Conservation (phyloP, 768 basidiomycete genomes). For the Scleroderma bovista region DNA sequence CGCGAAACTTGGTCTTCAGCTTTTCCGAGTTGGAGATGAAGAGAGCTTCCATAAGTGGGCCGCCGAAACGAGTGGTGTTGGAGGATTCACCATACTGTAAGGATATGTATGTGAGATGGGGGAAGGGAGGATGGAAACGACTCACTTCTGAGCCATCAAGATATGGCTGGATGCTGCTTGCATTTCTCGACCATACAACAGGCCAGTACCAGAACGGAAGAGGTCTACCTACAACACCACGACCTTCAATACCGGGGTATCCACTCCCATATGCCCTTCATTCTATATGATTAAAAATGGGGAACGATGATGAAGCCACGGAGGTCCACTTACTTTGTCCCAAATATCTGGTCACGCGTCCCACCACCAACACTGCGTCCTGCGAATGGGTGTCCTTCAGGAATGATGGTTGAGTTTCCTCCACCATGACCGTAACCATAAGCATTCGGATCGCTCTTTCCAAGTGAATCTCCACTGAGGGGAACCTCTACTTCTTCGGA, state of each 20-base stretch:
- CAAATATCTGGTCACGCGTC: constrained; percentile 38
- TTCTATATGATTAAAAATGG: too few species aligned
- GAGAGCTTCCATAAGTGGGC: constrained; percentile 32
- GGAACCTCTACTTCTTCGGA: neutral
- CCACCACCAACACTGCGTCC: constrained; percentile 50
- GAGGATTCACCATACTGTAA: constrained; percentile 41
- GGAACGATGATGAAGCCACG: too few species aligned
- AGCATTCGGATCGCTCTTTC: constrained; percentile 22
- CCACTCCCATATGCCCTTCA: constrained; percentile 57
- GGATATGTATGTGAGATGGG: constrained; percentile 2
- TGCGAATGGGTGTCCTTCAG: constrained; percentile 39
- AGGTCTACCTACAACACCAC: constrained; percentile 41
- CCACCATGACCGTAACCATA: constrained; percentile 34
- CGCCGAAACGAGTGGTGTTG: constrained; percentile 48
- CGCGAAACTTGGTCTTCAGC: constrained; percentile 33
- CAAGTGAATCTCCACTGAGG: constrained; percentile 15
- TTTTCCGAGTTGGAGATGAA: constrained; percentile 37
- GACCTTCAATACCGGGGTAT: constrained; percentile 44
- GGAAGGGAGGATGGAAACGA: neutral
- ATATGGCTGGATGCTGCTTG: constrained; percentile 28
- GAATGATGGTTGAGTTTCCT: constrained; percentile 30
- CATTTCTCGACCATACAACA: constrained; percentile 40
- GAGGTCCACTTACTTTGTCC: constrained; percentile 33
- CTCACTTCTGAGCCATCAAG: constrained; percentile 38
- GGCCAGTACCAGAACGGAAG: constrained; percentile 72